Percentiles rank a stretch among this genome's conserved stretches.
These are phyloP conservation scores for Rhizopus sp. DNA, from an alignment of 371 early-diverging fungal genomes.

Conservation along the genomic window DNA sequence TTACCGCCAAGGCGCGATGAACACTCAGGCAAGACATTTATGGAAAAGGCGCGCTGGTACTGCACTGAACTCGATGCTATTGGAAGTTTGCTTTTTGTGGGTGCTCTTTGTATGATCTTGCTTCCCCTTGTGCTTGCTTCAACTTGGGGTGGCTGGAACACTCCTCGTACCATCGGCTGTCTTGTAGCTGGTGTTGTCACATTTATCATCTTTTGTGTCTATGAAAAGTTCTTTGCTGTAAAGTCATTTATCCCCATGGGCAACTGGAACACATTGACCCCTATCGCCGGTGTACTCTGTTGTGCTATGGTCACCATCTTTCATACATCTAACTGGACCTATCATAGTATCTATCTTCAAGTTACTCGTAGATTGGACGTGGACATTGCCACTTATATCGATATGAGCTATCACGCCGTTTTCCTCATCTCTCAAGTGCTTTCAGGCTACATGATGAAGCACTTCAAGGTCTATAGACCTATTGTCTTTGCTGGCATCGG, in stretches of 20 bases:
- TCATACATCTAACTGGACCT: conserved; percentile 41
- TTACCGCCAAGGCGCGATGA: not conserved
- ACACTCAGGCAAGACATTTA: conserved; percentile 1
- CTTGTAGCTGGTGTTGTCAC: conserved; percentile 29
- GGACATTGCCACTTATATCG: conserved; percentile 31
- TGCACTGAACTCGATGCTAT: conserved; percentile 45
- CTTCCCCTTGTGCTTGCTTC: conserved; percentile 49
- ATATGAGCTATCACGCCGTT: conserved; percentile 39
- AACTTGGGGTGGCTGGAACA: conserved; percentile 48
- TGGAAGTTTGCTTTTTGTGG: conserved; percentile 44
- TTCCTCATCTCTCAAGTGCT: conserved; percentile 33
- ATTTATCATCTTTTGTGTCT: conserved; percentile 32
- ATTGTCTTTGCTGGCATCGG: conserved; percentile 65
- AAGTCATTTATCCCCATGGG: conserved; percentile 50
- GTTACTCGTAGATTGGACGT: conserved; percentile 40
- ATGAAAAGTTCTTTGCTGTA: conserved; percentile 44
- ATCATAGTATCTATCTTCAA: conserved; percentile 45
- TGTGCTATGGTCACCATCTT: conserved; percentile 42
- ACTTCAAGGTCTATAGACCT: conserved; percentile 43
- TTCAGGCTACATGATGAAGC: conserved; percentile 39
- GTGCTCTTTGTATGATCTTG: conserved; percentile 41
- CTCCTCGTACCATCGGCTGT: conserved; percentile 20
- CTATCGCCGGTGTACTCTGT: conserved; percentile 45
- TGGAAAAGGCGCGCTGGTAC: conserved; percentile 24
- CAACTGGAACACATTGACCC: conserved; percentile 47